Evolutionary conservation across 2,329 filamentous ascomycete species (phyloP).

Genomic region (Lasiodiplodia sp.): DNA sequence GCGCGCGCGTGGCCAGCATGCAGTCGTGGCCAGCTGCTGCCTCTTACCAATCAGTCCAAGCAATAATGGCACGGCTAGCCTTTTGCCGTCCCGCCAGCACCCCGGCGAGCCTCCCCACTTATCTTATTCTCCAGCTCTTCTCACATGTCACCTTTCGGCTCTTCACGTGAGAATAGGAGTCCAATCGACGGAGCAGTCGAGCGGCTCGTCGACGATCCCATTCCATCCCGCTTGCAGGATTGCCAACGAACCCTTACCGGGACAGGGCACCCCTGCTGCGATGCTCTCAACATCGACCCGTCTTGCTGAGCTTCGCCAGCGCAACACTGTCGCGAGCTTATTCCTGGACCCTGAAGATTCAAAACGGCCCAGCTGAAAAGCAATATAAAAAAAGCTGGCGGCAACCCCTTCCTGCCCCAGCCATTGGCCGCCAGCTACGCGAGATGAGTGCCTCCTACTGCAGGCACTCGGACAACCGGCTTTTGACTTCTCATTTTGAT

Average conservation of each 20-base stretch:
- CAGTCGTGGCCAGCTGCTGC: neutral
- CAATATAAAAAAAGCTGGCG: neutral
- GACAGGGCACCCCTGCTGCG: neutral
- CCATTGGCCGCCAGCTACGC: neutral
- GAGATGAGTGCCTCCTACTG: neutral
- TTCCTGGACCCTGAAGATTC: slow-evolving; percentile 22
- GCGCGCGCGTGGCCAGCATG: slow-evolving; percentile 17
- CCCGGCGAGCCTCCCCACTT: slow-evolving; percentile 17
- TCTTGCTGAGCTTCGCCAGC: neutral
- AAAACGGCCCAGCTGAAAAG: slow-evolving; percentile 14
- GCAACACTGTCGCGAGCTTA: slow-evolving; percentile 9
- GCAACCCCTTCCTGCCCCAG: neutral
- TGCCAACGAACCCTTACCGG: neutral
- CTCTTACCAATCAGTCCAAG: neutral
- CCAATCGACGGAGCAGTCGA: too few species aligned
- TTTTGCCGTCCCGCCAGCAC: neutral
- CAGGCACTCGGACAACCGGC: too few species aligned
- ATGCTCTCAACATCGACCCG: slow-evolving; percentile 15
- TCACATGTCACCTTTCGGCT: slow-evolving; percentile 5
- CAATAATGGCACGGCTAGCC: too few species aligned
- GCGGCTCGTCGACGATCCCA: slow-evolving; percentile 21
- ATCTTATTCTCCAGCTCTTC: slow-evolving; percentile 5
- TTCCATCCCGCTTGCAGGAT: slow-evolving; percentile 6
- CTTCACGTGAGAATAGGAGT: slow-evolving; percentile 13
- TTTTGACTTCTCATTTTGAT: too few species aligned